Evolutionary conservation across 1,284 basidiomycete genomes (phyloP).

Genomic region (Malassezia yamatoensis): DNA sequence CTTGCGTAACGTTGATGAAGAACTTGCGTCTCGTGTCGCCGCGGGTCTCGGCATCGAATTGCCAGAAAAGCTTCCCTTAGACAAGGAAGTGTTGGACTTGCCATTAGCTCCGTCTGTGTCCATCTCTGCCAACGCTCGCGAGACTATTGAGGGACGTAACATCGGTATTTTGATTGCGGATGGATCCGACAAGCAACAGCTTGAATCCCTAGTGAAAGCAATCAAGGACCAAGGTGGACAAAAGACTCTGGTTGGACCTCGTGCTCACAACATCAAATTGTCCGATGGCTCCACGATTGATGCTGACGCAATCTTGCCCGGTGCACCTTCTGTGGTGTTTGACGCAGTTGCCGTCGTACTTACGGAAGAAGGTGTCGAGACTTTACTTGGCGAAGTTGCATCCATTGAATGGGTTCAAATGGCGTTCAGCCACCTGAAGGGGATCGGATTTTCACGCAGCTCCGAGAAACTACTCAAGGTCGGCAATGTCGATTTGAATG

Average conservation of each 20-base stretch:
- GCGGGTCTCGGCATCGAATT: constrained; percentile 11
- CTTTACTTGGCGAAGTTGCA: background rate
- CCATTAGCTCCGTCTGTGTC: constrained; percentile 1
- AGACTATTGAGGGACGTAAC: constrained; percentile 4
- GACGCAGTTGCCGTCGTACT: constrained; percentile 10
- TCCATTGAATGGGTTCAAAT: constrained; percentile 6
- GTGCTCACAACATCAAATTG: background rate
- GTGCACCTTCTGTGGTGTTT: constrained; percentile 4
- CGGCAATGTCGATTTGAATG: background rate
- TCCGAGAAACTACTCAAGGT: constrained; percentile 5
- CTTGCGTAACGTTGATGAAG: constrained; percentile 15
- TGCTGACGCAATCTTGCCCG: constrained; percentile 5
- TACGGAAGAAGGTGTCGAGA: background rate
- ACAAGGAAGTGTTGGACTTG: background rate
- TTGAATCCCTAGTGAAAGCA: background rate
- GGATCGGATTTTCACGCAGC: background rate
- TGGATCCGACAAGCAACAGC: background rate
- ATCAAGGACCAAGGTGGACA: constrained; percentile 1
- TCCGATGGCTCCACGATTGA: constrained; percentile 3
- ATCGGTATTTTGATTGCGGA: constrained; percentile 6
- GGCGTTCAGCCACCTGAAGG: constrained; percentile 12
- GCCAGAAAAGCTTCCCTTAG: background rate
- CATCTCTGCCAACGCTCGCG: constrained; percentile 3
- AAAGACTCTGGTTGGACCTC: background rate
- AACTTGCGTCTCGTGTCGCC: background rate